Conservation (phyloP, 176 grass and related monocot species). For the Cenchrus americanus region DNA sequence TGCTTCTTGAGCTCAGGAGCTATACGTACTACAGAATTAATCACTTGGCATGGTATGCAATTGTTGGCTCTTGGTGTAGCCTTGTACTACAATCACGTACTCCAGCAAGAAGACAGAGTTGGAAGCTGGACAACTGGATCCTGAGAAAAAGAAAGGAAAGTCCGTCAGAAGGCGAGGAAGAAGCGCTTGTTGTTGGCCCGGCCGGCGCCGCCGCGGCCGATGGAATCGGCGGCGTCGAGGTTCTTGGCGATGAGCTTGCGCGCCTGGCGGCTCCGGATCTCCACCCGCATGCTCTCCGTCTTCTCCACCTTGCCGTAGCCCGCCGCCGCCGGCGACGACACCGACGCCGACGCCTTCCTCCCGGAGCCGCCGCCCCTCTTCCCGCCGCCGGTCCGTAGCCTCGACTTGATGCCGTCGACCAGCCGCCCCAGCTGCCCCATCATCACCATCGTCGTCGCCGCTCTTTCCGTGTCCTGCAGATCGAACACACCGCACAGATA, state of each 20-base stretch:
- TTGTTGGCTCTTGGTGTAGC: too few relatives aligned
- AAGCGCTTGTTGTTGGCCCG: conserved; percentile 47
- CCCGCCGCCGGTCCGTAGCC: conserved; percentile 41
- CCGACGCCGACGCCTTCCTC: neutral
- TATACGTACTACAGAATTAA: too few relatives aligned
- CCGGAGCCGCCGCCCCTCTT: conserved; percentile 31
- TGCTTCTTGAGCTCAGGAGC: too few relatives aligned
- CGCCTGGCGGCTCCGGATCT: conserved; percentile 80
- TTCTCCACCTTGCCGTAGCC: conserved; percentile 85
- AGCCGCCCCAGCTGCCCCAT: conserved; percentile 68
- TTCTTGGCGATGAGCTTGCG: conserved; percentile 96
- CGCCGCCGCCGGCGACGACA: neutral
- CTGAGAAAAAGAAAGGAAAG: too few relatives aligned
- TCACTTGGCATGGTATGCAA: too few relatives aligned
- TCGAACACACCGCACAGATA: neutral
- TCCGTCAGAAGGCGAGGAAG: conserved; percentile 49
- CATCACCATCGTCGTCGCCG: conserved; percentile 44
- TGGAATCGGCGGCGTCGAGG: conserved; percentile 64
- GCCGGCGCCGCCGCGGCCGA: conserved; percentile 26
- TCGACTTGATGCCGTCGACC: conserved; percentile 76
- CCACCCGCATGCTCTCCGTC: conserved; percentile 96
- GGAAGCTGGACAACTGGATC: too few relatives aligned
- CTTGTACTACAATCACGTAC: too few relatives aligned
- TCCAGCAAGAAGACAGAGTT: too few relatives aligned
- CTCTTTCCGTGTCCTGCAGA: neutral